Base-by-base conservation (phyloP, 495 filamentous ascomycete genomes). In the Xylaria nigripes region DNA sequence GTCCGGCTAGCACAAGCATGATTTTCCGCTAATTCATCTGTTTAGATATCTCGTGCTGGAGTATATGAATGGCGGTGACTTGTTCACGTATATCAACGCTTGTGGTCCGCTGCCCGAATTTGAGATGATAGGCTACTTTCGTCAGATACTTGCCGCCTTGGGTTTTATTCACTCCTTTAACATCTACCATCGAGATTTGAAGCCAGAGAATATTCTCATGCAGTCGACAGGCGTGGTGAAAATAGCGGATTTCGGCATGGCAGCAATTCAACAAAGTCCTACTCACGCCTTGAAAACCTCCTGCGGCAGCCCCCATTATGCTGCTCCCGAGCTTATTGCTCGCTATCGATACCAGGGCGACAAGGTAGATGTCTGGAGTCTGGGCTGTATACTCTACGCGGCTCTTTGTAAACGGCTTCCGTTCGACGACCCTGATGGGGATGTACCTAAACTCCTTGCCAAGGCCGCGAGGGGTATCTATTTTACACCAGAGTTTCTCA, bases 201-300 rank as follows among this genome's bases (percentile, higher is more conserved):
- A 99, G 71, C 93, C 90, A 0, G 93, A 99, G 70, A 99, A 99
- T 61, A 96, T 98, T 36, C 75, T 99, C 15, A 68, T 99, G 24
- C 87, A 90, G 53, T 68, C 68, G 6, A 68, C 82, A 12, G 76
- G 77, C 21, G 82, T 87, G 42, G 77, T 96, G 68, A 97, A 97
- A 69, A 81, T 99, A 34, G 91, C 89, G 29, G 93, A 99, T 68
- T 99, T 97, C 68, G 92, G 93, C 16, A 95, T 99, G 90, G 93
- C 94, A 16, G 90, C 90, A 12, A 71, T 97, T 25, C 92, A 96
- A 58, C 92, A 94, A 24, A 72, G 76, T 13, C 73, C 74, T 9
- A 80, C 78, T 22, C 81, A 87, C 57, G 81, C 81, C 69, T 75
- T 99, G 32, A 84, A 77, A 34, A 95, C 92, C 0, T 89, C 91